Base-by-base conservation (phyloP, 768 basidiomycete species). In the Pulveroboletus sp. region DNA sequence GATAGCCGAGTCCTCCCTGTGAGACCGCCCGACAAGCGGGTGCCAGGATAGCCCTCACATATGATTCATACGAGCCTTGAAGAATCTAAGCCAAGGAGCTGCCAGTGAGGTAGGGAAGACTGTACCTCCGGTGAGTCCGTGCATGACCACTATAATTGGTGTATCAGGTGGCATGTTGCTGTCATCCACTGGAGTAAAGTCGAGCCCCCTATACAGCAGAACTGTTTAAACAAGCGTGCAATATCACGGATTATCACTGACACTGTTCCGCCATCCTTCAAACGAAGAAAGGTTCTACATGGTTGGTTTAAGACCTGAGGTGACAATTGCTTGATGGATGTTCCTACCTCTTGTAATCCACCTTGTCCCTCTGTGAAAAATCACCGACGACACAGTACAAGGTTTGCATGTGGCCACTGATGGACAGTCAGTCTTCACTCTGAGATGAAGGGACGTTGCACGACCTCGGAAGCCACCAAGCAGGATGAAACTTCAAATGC, bases 1-100 rank as follows among this genome's bases (percentile, higher is more conserved):
- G 78, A 68, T 90, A 95, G 14, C 94, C 93, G 45, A 95, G 72
- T 2, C 94, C 95, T n/a, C 90, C 91, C 58, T 87, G 74, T 35
- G 78, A 76, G 7, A 83, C 76, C 23, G 88, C 77, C 24, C 75
- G 75, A 63, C 85, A 85, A 13, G 85, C 86, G 50, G 81, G 85
- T 42, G 80, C 78, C 4, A 98, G 72, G 39, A 97, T 77, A 24
- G 88, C 84, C 53, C 92, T 77, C 37, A 97, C 89, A 61, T 97
- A 98, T 17, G 85, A 76, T 74, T 95, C 95, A 63, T 95, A 82
- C 17, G 90, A 92, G 33, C 90, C 90, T 91, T 53, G 50, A 53
- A 44, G 49, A 36, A 33, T 21, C 27, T 58, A 29, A 56, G 23
- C 21, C 25, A 35, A 52, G 37, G 27, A 38, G 23, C 32, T 24